These are phyloP conservation scores for Irpex sp. DNA, from an alignment of 1,284 basidiomycete species.

Conservation along the genomic window DNA sequence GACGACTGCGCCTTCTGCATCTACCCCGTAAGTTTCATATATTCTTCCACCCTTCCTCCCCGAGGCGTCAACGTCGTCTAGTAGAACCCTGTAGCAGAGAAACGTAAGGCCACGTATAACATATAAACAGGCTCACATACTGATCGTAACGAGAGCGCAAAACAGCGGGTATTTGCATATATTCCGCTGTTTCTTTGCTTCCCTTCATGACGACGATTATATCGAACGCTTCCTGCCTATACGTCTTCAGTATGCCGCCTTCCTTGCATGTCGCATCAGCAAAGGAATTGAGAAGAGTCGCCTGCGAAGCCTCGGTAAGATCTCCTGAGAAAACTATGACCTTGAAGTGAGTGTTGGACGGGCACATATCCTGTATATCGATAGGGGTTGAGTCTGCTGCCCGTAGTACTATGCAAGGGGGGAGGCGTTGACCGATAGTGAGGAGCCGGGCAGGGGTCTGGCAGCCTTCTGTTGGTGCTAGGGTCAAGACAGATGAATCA, in stretches of 20 bases:
- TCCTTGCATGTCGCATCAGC: background rate
- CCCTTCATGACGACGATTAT: background rate
- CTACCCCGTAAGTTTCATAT: background rate
- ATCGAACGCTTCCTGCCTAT: background rate
- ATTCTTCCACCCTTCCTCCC: background rate
- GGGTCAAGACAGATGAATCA: background rate
- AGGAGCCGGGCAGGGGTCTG: background rate
- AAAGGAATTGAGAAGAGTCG: background rate
- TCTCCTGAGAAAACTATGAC: conserved; percentile 6
- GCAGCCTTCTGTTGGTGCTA: no score
- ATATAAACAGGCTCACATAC: conserved; percentile 4
- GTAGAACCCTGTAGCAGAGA: background rate
- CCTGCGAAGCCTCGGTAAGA: background rate
- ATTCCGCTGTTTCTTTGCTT: conserved; percentile 15
- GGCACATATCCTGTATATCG: conserved; percentile 12
- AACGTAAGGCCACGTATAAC: background rate
- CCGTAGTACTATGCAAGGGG: background rate
- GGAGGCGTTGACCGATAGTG: background rate
- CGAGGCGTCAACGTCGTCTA: background rate
- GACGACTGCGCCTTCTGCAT: background rate
- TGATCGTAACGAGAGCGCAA: conserved; percentile 23
- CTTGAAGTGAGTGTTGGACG: conserved; percentile 9
- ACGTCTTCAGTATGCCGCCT: background rate
- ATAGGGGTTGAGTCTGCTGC: background rate
- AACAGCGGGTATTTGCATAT: conserved; percentile 18